Conservation (phyloP, 164 flowering plant genomes). For the Vitis cinerea region DNA sequence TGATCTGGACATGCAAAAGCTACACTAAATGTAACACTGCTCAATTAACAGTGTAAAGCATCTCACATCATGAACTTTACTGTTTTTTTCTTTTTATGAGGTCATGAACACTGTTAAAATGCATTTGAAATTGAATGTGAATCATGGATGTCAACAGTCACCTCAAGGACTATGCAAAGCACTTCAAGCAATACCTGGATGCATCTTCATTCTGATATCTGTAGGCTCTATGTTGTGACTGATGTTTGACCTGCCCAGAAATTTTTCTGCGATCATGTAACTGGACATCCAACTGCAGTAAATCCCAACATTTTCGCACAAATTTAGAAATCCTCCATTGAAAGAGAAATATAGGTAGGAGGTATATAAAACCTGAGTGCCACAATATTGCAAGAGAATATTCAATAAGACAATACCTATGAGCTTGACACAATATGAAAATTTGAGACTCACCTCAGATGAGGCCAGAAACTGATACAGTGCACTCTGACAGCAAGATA, state of each 20-base stretch:
- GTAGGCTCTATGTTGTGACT: conserved; percentile 14
- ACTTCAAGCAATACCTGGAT: conserved; percentile 25
- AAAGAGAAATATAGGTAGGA: background rate
- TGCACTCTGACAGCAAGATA: conserved; percentile 61
- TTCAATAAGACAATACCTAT: background rate
- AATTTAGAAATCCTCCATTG: conserved; percentile 1
- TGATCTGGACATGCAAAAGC: conserved; percentile 16
- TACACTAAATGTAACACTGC: conserved; percentile 7
- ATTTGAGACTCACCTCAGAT: conserved; percentile 56
- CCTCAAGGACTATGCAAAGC: background rate
- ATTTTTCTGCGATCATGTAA: conserved; percentile 62
- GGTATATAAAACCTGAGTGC: background rate
- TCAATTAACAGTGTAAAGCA: conserved; percentile 8
- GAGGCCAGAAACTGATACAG: conserved; percentile 72
- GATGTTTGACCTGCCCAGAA: conserved; percentile 52
- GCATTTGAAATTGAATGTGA: background rate
- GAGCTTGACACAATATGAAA: background rate
- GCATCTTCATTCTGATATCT: conserved; percentile 14
- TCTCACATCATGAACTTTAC: background rate
- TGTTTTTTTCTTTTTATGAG: too few species aligned
- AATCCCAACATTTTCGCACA: conserved; percentile 3
- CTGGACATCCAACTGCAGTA: conserved; percentile 60
- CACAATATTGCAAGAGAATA: background rate
- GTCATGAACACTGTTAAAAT: background rate
- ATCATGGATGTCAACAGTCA: background rate